Conservation (phyloP, 208 protist species). For the Leishmania turanica region DNA sequence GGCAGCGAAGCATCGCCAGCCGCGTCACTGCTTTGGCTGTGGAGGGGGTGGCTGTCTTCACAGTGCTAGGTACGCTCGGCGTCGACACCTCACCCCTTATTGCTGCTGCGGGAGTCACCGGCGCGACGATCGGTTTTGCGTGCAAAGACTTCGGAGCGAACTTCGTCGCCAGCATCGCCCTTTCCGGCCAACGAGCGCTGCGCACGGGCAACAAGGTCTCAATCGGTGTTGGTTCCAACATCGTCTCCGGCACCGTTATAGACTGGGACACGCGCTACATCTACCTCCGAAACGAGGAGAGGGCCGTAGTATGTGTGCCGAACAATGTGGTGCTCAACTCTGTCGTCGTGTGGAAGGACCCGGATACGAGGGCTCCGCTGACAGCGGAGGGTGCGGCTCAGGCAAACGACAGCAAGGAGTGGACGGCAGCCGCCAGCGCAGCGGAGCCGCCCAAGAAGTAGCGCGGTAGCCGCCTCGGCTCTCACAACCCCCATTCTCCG, state of each 20-base stretch:
- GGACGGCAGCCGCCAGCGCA: conserved; percentile 27
- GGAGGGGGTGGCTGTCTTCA: conserved; percentile 64
- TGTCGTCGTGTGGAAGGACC: conserved; percentile 56
- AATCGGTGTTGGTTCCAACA: conserved; percentile 52
- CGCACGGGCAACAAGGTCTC: conserved; percentile 63
- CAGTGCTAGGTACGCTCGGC: conserved; percentile 68
- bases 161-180: conserved; percentile 79
- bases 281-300: conserved; percentile 60
- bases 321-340: conserved; percentile 84
- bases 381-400: conserved; percentile 1
- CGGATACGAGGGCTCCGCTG: background rate
- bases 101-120: conserved; percentile 74
- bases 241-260: conserved; percentile 51
- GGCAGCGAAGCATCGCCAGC: conserved; percentile 75
- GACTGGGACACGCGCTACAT: conserved; percentile 87
- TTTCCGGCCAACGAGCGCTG: conserved; percentile 61
- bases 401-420: conserved; percentile 33
- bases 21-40: conserved; percentile 55
- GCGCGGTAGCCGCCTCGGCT: background rate
- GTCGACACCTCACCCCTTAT: conserved; percentile 79
- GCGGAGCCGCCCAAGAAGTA: conserved; percentile 8
- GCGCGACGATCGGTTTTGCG: conserved; percentile 86
- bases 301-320: conserved; percentile 59
- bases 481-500: background rate
- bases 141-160: conserved; percentile 86